Evolutionary conservation across 345 rosid species (phyloP).

Genomic region (Anacardium occidentale): DNA sequence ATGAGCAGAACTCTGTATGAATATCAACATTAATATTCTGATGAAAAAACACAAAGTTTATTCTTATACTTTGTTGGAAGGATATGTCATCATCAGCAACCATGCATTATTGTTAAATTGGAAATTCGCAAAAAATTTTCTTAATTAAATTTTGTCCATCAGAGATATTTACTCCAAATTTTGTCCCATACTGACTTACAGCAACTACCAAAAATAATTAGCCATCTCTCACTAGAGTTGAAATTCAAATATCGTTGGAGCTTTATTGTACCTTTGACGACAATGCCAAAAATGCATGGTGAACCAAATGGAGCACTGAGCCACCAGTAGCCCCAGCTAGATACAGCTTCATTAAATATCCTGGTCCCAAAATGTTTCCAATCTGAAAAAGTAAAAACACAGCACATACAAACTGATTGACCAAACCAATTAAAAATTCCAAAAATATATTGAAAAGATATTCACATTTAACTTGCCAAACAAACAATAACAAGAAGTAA

Average conservation of each 20-base stretch:
- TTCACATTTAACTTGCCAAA: not conserved
- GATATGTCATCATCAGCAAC: slow-evolving; percentile 7
- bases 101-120: not conserved
- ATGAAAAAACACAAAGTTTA: not conserved
- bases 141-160: not conserved
- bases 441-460: not conserved
- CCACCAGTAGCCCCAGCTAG: slow-evolving; percentile 83
- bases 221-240: slow-evolving; percentile 1
- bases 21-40: not conserved
- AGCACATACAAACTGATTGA: not conserved
- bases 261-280: slow-evolving; percentile 51
- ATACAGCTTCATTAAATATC: slow-evolving; percentile 67
- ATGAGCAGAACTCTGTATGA: not conserved
- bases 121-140: not conserved
- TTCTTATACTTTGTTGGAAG: not conserved
- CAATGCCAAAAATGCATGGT: slow-evolving; percentile 52
- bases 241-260: slow-evolving; percentile 6
- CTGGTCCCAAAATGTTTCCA: slow-evolving; percentile 63
- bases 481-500: not conserved
- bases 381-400: slow-evolving; percentile 31
- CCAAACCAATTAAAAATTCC: not conserved
- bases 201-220: slow-evolving; percentile 1
- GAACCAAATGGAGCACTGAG: slow-evolving; percentile 66
- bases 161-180: not conserved
- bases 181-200: not conserved